Evolutionary conservation across 2,329 filamentous ascomycete genomes (phyloP), one percentile per base, ranked within the genome.

Genomic region (Blastomyces percursus): DNA sequence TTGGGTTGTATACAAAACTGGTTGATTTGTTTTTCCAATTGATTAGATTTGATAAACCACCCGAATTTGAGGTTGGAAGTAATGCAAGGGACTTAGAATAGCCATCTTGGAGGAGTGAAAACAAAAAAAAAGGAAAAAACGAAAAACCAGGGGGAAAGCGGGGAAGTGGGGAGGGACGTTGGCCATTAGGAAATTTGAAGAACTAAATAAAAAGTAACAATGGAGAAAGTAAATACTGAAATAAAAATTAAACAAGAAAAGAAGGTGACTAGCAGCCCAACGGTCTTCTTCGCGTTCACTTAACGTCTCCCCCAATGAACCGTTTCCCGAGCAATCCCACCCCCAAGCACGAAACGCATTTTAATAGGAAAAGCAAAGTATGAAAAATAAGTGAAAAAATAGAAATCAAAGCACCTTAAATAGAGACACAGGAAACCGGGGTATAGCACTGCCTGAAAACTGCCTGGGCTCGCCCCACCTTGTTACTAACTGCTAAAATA

Each of bases 371-470:
- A 60, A 12, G 59, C 21, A 51, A 24, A 64, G 42, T 3, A 54
- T 30, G 44, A 32, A 32, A 62, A 57, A 60, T 12, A 62, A 63
- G 64, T 63, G 38, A 32, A 54, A 61, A 61, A 55, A 66, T 48
- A 56, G 59, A 59, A 59, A 64, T 56, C 51, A 69, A 69, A 68
- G 66, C 63, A 64, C 67, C 69, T 67, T 59, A 59, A 61, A 62
- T 63, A 62, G 74, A 76, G 54, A 64, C 50, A 62, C 63, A 64
- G 63, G 55, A 61, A 61, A 66, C 61, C 54, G 63, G 62, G 65
- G 66, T 64, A 63, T 63, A 64, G 61, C 61, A 62, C 59, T 65
- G 62, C 46, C n/a, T 54, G 59, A 56, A 63, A 62, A 63, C 60
- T 62, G 57, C 62, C 48, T 54, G 48, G 46, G 30, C 46, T 60